A percentile compares a stretch with the other conserved stretches of the same genome.
These are phyloP conservation scores for Cladosporium sp. DNA, from an alignment of 2,329 filamentous ascomycete species.

Conservation along the genomic window DNA sequence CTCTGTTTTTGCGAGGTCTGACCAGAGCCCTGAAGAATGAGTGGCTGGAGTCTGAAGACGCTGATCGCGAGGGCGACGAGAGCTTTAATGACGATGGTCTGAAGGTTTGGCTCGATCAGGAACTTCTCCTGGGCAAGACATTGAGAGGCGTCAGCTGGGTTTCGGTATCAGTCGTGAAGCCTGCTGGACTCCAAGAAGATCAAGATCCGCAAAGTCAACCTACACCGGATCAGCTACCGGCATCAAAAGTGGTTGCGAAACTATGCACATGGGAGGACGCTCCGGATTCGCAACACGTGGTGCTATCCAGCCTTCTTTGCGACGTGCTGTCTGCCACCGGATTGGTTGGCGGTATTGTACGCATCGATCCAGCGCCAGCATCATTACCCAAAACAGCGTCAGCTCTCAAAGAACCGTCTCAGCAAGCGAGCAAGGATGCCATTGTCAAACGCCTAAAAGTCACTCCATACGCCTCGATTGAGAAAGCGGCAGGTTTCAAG, in stretches of 20 bases:
- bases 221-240: slow-evolving; percentile 58
- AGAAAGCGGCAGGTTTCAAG: slow-evolving; percentile 65
- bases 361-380: slow-evolving; percentile 77
- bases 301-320: slow-evolving; percentile 77
- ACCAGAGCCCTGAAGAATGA: slow-evolving; percentile 69
- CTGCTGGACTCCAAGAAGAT: slow-evolving; percentile 72
- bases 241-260: slow-evolving; percentile 73
- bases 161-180: slow-evolving; percentile 81
- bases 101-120: slow-evolving; percentile 81
- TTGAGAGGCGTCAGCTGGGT: slow-evolving; percentile 78
- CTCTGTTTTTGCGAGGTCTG: slow-evolving; percentile 78
- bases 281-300: slow-evolving; percentile 76
- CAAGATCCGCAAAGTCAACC: slow-evolving; percentile 72
- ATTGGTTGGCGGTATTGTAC: slow-evolving; percentile 82
- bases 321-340: slow-evolving; percentile 69
- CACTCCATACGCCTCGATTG: slow-evolving; percentile 70
- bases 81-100: slow-evolving; percentile 60
- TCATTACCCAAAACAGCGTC: slow-evolving; percentile 66
- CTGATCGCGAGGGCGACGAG: slow-evolving; percentile 49
- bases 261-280: slow-evolving; percentile 81
- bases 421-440: slow-evolving; percentile 44
- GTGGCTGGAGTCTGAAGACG: slow-evolving; percentile 64
- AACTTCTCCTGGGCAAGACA: slow-evolving; percentile 70
- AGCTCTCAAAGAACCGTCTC: slow-evolving; percentile 43
- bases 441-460: slow-evolving; percentile 71